phyloP scores from a whole-genome alignment of 805 yeast species.

The Citeromyces matritensis region DNA sequence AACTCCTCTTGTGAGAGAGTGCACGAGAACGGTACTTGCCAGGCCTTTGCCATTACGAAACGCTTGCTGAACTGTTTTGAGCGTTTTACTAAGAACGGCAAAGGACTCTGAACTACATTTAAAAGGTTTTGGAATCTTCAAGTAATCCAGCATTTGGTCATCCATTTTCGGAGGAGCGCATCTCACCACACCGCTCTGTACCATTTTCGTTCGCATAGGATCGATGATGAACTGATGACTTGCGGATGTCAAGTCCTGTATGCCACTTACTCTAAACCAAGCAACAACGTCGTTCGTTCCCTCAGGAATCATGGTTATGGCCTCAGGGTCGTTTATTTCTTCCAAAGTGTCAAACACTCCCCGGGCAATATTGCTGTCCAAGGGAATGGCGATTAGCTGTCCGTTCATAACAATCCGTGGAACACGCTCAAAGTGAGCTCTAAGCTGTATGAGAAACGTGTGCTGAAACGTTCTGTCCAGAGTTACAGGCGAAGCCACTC shows the following conservation, averaged over 20 bases:
- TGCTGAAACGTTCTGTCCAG: constrained; percentile 49
- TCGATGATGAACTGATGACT: constrained; percentile 41
- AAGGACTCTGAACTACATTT: constrained; percentile 25
- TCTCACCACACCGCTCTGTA: constrained; percentile 46
- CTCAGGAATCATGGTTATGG: constrained; percentile 28
- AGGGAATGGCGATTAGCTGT: constrained; percentile 63
- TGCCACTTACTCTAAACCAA: constrained; percentile 66
- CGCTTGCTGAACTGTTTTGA: constrained; percentile 32
- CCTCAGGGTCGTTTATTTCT: constrained; percentile 6
- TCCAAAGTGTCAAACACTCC: constrained; percentile 28
- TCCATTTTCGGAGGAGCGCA: constrained; percentile 15
- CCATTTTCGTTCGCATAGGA: constrained; percentile 51
- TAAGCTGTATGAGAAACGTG: constrained; percentile 43
- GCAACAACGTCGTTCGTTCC: constrained; percentile 63
- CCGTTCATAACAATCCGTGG: constrained; percentile 45
- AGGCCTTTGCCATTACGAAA: constrained; percentile 17
- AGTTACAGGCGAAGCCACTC: constrained; percentile 57
- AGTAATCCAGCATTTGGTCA: too few relatives aligned
- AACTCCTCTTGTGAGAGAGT: constrained; percentile 57
- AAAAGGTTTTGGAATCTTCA: neutral
- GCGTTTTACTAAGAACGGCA: constrained; percentile 31
- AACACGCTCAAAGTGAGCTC: constrained; percentile 41
- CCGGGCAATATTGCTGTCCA: constrained; percentile 54
- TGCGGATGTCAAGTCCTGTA: constrained; percentile 7
- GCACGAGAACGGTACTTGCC: constrained; percentile 48